phyloP scores from a whole-genome alignment of 1,139 yeast species.

The Suhomyces choctaworum region DNA sequence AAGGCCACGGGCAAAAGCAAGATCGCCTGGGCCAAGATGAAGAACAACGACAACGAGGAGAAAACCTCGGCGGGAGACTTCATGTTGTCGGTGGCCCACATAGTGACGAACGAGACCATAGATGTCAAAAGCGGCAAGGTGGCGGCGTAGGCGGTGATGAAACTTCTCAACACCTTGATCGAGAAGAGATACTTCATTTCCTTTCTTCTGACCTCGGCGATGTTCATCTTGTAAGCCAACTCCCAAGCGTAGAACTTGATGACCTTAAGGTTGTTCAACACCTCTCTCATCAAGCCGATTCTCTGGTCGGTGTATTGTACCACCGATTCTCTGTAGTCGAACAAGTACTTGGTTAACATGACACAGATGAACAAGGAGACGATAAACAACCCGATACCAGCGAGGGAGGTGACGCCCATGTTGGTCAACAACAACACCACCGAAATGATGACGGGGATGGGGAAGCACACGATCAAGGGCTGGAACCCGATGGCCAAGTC shows the following conservation, averaged over 20 bases:
- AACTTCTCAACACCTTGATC: slow-evolving; percentile 46
- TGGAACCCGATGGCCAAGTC: slow-evolving; percentile 50
- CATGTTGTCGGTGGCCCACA: slow-evolving; percentile 42
- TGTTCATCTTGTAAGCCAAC: slow-evolving; percentile 40
- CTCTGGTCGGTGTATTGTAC: slow-evolving; percentile 44
- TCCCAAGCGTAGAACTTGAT: slow-evolving; percentile 54
- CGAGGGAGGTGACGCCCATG: slow-evolving; percentile 43
- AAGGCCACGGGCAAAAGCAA: slow-evolving; percentile 57
- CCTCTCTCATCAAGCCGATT: slow-evolving; percentile 47
- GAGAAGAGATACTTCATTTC: slow-evolving; percentile 46
- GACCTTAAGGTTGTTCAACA: slow-evolving; percentile 41
- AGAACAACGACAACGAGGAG: slow-evolving; percentile 52
- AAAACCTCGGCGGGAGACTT: slow-evolving; percentile 46
- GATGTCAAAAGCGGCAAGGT: slow-evolving; percentile 25
- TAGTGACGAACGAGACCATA: slow-evolving; percentile 35
- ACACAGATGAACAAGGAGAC: slow-evolving; percentile 43
- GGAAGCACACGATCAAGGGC: slow-evolving; percentile 46
- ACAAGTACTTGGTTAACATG: slow-evolving; percentile 36
- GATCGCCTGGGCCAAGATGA: slow-evolving; percentile 52
- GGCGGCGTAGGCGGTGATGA: slow-evolving; percentile 50
- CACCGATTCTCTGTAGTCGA: slow-evolving; percentile 39
- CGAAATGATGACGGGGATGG: slow-evolving; percentile 46
- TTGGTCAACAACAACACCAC: slow-evolving; percentile 35
- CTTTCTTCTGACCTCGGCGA: slow-evolving; percentile 35
- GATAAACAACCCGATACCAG: slow-evolving; percentile 46